A percentile compares a stretch with the other conserved stretches of the same genome.
phyloP scores from a whole-genome alignment of 345 rosid genomes.

The Schrenkiella parvula region DNA sequence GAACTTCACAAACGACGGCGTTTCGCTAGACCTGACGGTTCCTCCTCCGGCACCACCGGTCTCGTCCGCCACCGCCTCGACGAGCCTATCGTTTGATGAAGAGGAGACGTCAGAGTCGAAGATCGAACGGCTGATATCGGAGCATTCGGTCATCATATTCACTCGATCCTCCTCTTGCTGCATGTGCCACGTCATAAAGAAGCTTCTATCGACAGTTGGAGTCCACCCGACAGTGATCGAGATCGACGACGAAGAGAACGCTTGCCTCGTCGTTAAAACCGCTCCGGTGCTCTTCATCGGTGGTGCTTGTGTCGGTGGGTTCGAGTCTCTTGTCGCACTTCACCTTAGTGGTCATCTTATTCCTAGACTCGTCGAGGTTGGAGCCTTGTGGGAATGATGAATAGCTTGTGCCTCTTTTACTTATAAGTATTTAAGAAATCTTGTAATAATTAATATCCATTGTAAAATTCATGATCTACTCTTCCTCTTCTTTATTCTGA shows the following conservation, averaged over 20 bases:
- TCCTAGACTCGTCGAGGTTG: slow-evolving; percentile 82
- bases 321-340: slow-evolving; percentile 86
- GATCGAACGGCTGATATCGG: slow-evolving; percentile 78
- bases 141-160: slow-evolving; percentile 93
- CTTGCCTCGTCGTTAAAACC: slow-evolving; percentile 32
- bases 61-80: slow-evolving; percentile 30
- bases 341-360: slow-evolving; percentile 86
- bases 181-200: slow-evolving; percentile 98
- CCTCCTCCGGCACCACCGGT: slow-evolving; percentile 27
- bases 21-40: slow-evolving; percentile 40
- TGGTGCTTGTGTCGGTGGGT: slow-evolving; percentile 80
- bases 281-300: slow-evolving; percentile 75
- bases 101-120: slow-evolving; percentile 66
- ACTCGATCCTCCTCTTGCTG: slow-evolving; percentile 71
- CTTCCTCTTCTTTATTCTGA: background rate
- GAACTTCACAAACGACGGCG: slow-evolving; percentile 18
- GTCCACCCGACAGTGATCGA: slow-evolving; percentile 95
- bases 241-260: slow-evolving; percentile 69
- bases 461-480: slow-evolving; percentile 12
- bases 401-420: background rate
- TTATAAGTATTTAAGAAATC: background rate
- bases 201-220: slow-evolving; percentile 67
- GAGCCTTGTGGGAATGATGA: slow-evolving; percentile 53
- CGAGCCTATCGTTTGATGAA: slow-evolving; percentile 66
- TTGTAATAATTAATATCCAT: background rate